These are phyloP conservation scores for Hagleromyces aurorensis DNA, from an alignment of 805 yeast species.

Conservation along the genomic window DNA sequence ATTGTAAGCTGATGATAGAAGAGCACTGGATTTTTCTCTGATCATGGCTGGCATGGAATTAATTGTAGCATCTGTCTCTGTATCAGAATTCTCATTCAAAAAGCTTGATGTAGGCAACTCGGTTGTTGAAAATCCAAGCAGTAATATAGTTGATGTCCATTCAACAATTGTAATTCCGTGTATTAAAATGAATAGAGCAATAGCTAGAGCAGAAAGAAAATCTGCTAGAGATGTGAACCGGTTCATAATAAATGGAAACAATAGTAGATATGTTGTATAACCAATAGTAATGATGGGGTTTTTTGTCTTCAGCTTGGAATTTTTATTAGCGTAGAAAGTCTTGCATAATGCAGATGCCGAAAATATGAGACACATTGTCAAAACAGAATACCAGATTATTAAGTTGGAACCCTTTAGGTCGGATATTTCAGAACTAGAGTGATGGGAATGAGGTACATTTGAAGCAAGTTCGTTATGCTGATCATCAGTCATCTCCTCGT, in stretches of 20 bases:
- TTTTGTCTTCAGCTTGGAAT: constrained; percentile 27
- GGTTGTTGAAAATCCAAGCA: constrained; percentile 30
- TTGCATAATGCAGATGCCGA: constrained; percentile 21
- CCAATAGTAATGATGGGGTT: constrained; percentile 28
- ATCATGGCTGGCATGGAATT: constrained; percentile 1
- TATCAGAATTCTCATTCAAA: constrained; percentile 9
- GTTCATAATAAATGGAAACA: constrained; percentile 20
- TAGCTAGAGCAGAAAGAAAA: constrained; percentile 22
- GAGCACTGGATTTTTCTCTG: constrained; percentile 10
- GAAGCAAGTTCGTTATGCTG: constrained; percentile 29
- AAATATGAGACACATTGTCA: constrained; percentile 14
- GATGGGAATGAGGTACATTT: constrained; percentile 30
- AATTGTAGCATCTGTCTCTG: constrained; percentile 2
- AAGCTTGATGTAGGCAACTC: constrained; percentile 19
- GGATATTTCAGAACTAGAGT: constrained; percentile 8
- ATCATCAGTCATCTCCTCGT: constrained; percentile 11
- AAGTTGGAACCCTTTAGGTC: constrained; percentile 8
- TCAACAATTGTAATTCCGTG: constrained; percentile 30
- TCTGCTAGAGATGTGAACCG: constrained; percentile 21
- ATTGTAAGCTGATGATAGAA: constrained; percentile 15
- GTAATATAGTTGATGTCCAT: constrained; percentile 30
- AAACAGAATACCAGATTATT: constrained; percentile 22
- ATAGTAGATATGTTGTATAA: constrained; percentile 23
- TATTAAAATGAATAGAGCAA: constrained; percentile 23
- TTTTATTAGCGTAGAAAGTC: constrained; percentile 22